Conservation (phyloP, 495 filamentous ascomycete species). For the Astrothelium subdiscretum region DNA sequence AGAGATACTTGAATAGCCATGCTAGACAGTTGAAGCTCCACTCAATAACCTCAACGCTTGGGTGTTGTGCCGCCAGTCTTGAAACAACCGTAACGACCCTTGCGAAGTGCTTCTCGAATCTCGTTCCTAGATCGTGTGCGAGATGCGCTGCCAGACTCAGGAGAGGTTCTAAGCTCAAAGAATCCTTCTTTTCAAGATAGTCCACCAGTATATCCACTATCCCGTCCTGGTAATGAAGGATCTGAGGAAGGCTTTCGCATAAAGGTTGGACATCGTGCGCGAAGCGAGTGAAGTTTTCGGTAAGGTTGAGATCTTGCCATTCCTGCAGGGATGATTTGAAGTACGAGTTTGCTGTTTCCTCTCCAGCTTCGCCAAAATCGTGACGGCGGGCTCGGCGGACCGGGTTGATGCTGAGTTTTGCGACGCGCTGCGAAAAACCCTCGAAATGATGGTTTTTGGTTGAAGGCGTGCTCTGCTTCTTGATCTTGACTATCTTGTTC, state of each 20-base stretch:
- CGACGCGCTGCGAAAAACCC: conserved; percentile 82
- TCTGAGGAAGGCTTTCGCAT: conserved; percentile 80
- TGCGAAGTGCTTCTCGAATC: conserved; percentile 79
- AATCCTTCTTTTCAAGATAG: conserved; percentile 66
- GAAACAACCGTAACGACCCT: conserved; percentile 56
- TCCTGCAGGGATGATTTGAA: conserved; percentile 69
- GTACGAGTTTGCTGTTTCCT: conserved; percentile 58
- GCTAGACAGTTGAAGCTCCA: conserved; percentile 94
- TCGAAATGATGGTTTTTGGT: conserved; percentile 81
- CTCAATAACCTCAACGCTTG: conserved; percentile 71
- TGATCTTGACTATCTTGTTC: conserved; percentile 39
- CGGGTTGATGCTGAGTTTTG: conserved; percentile 87
- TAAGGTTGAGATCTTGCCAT: conserved; percentile 86
- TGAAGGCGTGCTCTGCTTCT: conserved; percentile 48
- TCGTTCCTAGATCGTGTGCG: conserved; percentile 77
- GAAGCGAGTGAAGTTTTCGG: conserved; percentile 65
- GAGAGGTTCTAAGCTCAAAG: conserved; percentile 69
- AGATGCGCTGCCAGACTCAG: conserved; percentile 76
- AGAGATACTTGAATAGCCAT: conserved; percentile 95
- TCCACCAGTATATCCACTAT: conserved; percentile 68
- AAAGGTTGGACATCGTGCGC: conserved; percentile 57
- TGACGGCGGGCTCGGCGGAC: conserved; percentile 73
- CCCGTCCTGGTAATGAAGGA: conserved; percentile 73
- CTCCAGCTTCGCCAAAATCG: conserved; percentile 66
- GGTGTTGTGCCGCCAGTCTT: conserved; percentile 49